Evolutionary conservation across 805 yeast genomes (phyloP), one percentile per base, ranked within the genome.

Genomic region (Yamadazyma phyllophila): DNA sequence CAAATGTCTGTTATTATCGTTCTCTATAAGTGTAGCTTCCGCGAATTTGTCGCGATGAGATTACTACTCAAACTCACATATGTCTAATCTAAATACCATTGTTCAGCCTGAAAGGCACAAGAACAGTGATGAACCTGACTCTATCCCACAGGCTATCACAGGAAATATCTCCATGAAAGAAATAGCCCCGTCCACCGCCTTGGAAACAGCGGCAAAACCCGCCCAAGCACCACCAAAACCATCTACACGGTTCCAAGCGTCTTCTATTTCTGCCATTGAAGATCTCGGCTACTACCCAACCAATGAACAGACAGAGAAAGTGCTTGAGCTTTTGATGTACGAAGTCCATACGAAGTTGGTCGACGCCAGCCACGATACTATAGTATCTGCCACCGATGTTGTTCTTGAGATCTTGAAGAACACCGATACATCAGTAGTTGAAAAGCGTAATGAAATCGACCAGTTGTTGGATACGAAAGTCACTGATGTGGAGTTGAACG

Each of bases 331-430:
- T 36, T 69, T 89, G n/a, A 64, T 85, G 48, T 61, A 77, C 0
- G 80, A 87, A 81, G 78, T 86, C 3, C 71, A 77, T 5, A 60
- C 66, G 2, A 67, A 72, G 13, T 63, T 86, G 33, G 85, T 83
- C 10, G 97, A 90, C 60, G 78, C 87, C n/a, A 80, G 91, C 7
- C 89, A 85, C 45, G 87, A 81, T 36, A 78, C 82, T 1, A 73
- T 89, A 2, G 60, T 81, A 15, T 83, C 94, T 2, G 87, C 90
- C 4, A 80, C 88, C 2, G 94, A 87, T 59, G 68, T 83, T 3
- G 58, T 83, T 0, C 54, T 88, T 33, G 84, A 78, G 50, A 63
- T 76, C 1, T 55, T 85, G 48, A 81, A 78, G 53, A 69, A 72
- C 41, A 66, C 62, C 1, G 67, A 62, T 1, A 46, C 63, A 1